phyloP scores from a whole-genome alignment of 2,329 filamentous ascomycete genomes.

The Penicillium sp. region DNA sequence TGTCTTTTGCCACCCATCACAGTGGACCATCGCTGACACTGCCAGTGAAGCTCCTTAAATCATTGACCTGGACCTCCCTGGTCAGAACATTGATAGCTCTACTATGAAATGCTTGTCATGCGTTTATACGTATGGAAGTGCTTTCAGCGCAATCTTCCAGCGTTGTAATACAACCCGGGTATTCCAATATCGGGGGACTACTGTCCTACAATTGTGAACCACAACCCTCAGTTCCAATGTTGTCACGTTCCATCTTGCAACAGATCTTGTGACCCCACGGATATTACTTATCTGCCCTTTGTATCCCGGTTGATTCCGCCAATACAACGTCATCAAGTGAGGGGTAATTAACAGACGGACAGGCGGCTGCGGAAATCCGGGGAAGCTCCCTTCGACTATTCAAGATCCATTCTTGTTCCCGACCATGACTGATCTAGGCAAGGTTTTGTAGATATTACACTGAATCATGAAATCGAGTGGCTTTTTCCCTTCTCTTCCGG shows the following conservation, averaged over 20 bases:
- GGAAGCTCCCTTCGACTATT: conserved; percentile 3
- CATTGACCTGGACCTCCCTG: too few relatives aligned
- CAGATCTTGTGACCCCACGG: not conserved
- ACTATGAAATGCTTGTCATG: too few relatives aligned
- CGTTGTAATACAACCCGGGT: too few relatives aligned
- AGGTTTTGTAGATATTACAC: not conserved
- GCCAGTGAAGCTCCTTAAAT: too few relatives aligned
- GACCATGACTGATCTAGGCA: not conserved
- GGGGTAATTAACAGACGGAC: not conserved
- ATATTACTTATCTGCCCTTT: not conserved
- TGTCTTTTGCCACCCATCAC: too few relatives aligned
- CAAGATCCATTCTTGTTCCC: not conserved
- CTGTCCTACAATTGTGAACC: too few relatives aligned
- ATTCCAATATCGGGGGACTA: too few relatives aligned
- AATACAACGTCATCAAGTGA: not conserved
- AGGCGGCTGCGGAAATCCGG: not conserved
- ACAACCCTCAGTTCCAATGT: too few relatives aligned
- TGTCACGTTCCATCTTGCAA: not conserved
- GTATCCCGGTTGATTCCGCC: not conserved
- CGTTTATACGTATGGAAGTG: too few relatives aligned
- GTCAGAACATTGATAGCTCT: too few relatives aligned
- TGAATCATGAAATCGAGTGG: conserved; percentile 3
- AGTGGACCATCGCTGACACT: too few relatives aligned
- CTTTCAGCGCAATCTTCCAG: too few relatives aligned
- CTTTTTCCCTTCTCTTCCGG: conserved; percentile 13